Evolutionary conservation across 2,329 filamentous ascomycete genomes (phyloP).

Genomic region (Diaporthe citrichinensis): DNA sequence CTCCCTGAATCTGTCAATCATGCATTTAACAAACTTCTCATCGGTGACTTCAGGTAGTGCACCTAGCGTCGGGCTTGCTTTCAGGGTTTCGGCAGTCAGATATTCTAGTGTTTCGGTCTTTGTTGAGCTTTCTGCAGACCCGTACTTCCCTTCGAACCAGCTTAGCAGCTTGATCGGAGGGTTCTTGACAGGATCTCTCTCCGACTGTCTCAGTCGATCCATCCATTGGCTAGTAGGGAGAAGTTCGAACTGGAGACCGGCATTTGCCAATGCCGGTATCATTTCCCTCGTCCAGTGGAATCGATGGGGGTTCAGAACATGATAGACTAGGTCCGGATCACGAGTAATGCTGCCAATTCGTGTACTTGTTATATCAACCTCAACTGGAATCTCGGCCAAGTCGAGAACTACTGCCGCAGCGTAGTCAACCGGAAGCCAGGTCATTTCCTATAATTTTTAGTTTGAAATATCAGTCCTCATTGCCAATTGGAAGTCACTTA

Average conservation of each 20-base stretch:
- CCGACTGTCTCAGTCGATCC: neutral
- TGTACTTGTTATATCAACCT: neutral
- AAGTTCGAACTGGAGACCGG: neutral
- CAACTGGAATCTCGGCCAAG: neutral
- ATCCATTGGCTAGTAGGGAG: neutral
- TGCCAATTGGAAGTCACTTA: too few species aligned
- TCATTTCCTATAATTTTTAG: neutral
- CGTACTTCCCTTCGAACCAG: neutral
- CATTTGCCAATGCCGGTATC: neutral
- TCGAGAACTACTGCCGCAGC: neutral
- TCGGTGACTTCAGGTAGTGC: too few species aligned
- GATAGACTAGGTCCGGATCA: neutral
- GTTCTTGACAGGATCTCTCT: neutral
- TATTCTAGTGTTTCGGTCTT: too few species aligned
- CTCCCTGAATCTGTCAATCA: too few species aligned
- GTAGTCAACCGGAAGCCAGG: neutral
- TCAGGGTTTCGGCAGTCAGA: too few species aligned
- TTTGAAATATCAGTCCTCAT: too few species aligned
- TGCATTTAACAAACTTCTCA: too few species aligned
- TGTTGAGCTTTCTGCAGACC: neutral
- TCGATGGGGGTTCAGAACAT: neutral
- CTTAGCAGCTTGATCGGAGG: neutral
- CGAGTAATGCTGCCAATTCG: neutral
- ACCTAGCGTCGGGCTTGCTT: too few species aligned
- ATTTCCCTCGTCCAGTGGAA: conserved; percentile 1